Evolutionary conservation across 1,284 basidiomycete genomes (phyloP).

Genomic region (Sanguinoderma infundibulare): DNA sequence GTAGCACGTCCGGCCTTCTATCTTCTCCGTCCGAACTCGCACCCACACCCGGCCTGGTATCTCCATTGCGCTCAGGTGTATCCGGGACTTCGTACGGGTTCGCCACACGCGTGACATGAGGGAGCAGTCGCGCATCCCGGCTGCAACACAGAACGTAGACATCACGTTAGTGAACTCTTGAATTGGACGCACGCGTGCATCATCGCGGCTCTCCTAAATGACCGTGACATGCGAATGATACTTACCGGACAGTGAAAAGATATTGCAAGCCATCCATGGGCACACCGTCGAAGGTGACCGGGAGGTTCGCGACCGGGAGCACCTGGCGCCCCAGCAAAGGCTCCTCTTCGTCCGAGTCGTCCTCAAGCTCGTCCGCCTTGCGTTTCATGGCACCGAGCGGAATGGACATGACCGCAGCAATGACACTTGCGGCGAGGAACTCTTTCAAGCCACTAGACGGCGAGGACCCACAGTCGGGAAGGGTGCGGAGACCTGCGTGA

Average conservation of each 20-base stretch:
- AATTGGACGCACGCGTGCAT: neutral
- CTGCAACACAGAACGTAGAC: slow-evolving; percentile 43
- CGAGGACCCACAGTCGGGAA: neutral
- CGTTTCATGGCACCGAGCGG: slow-evolving; percentile 2
- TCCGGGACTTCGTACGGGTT: slow-evolving; percentile 65
- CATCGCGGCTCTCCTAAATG: neutral
- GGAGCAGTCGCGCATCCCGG: slow-evolving; percentile 67
- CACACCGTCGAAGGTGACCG: slow-evolving; percentile 62
- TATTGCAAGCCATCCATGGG: slow-evolving; percentile 81
- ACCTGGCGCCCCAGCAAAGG: slow-evolving; percentile 51
- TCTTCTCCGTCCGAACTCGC: slow-evolving; percentile 22
- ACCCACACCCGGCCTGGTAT: neutral
- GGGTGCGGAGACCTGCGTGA: neutral
- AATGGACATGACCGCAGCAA: neutral
- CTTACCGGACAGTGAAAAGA: slow-evolving; percentile 78
- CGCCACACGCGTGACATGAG: slow-evolving; percentile 59
- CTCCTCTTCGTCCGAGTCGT: slow-evolving; percentile 35
- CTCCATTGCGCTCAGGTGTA: slow-evolving; percentile 2
- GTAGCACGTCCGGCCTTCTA: slow-evolving; percentile 45
- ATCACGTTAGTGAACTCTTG: neutral
- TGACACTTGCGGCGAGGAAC: neutral
- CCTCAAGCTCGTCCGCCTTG: slow-evolving; percentile 25
- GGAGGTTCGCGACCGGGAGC: slow-evolving; percentile 76
- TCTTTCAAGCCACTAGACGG: neutral
- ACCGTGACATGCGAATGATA: neutral